phyloP scores from a whole-genome alignment of 2,329 filamentous ascomycete species.

The Magnaporthiopsis incrustans region DNA sequence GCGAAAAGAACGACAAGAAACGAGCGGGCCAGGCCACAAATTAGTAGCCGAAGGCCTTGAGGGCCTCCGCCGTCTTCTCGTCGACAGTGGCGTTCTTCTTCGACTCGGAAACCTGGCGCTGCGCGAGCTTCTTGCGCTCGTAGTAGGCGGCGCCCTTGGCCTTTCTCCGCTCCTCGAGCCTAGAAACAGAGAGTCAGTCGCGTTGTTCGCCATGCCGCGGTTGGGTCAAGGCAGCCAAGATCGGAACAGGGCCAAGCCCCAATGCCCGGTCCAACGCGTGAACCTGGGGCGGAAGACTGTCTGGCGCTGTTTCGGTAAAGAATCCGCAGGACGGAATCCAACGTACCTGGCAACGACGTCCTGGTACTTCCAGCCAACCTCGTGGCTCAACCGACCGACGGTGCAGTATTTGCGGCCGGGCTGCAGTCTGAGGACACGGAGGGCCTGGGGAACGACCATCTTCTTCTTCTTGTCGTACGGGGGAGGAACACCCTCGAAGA shows the following conservation, averaged over 20 bases:
- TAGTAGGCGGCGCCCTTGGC: slow-evolving; percentile 99
- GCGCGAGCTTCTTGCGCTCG: slow-evolving; percentile 97
- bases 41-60: slow-evolving; percentile 90
- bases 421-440: slow-evolving; percentile 93
- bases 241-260: too few relatives aligned
- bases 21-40: slow-evolving; percentile 24
- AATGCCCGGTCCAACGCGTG: slow-evolving; percentile 15
- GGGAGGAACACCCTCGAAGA: slow-evolving; percentile 97
- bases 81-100: slow-evolving; percentile 87
- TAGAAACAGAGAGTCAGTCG: slow-evolving; percentile 29
- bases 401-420: slow-evolving; percentile 99
- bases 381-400: slow-evolving; percentile 92
- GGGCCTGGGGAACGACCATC: slow-evolving; percentile 96
- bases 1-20: slow-evolving; percentile 39
- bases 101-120: slow-evolving; percentile 83
- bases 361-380: slow-evolving; percentile 99
- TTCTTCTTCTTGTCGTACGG: slow-evolving; percentile 99
- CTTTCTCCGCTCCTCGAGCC: slow-evolving; percentile 99
- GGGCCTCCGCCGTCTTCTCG: slow-evolving; percentile 78
- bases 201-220: slow-evolving; percentile 8
- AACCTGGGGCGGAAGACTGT: not conserved
- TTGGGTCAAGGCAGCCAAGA: not conserved
- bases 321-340: too few relatives aligned
- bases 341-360: slow-evolving; percentile 95
- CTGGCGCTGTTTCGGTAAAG: not conserved